Conservation (phyloP, 106 monocot genomes). For the Dendrobium catenatum region DNA sequence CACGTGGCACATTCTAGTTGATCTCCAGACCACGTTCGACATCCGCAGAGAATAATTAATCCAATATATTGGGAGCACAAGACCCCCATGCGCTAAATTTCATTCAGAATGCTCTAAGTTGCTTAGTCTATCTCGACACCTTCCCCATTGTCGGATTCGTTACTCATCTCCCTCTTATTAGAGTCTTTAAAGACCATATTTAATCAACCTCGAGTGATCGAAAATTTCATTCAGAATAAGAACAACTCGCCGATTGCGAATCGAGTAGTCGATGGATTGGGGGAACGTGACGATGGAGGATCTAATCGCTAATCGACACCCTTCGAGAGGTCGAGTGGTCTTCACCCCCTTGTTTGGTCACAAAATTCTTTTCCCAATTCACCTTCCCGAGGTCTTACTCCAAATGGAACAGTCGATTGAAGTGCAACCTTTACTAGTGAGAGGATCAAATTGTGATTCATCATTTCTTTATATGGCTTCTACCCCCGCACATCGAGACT, state of each 20-base stretch:
- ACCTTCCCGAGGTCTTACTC: constrained; percentile 67
- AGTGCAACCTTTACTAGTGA: constrained; percentile 96
- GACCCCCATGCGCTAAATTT: too few species aligned
- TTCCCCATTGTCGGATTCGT: too few species aligned
- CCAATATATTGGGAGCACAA: too few species aligned
- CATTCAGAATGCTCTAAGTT: too few species aligned
- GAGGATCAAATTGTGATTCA: neutral
- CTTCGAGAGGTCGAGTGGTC: constrained; percentile 91
- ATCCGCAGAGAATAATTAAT: too few species aligned
- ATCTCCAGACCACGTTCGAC: too few species aligned
- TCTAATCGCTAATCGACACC: too few species aligned
- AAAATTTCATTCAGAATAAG: neutral
- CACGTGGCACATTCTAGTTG: too few species aligned
- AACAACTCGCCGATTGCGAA: neutral
- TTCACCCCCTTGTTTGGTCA: constrained; percentile 69
- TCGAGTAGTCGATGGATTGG: constrained; percentile 65
- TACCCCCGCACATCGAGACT: too few species aligned
- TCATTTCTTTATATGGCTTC: neutral
- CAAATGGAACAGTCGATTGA: constrained; percentile 84
- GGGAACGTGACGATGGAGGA: constrained; percentile 89
- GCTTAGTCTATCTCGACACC: too few species aligned
- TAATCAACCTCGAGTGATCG: neutral
- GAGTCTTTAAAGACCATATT: neutral
- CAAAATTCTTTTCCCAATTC: constrained; percentile 88
- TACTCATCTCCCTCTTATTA: neutral